Percentiles rank a stretch among this genome's conserved stretches.
phyloP scores from a whole-genome alignment of 1,284 basidiomycete genomes.

The Ganoderma resinaceum region DNA sequence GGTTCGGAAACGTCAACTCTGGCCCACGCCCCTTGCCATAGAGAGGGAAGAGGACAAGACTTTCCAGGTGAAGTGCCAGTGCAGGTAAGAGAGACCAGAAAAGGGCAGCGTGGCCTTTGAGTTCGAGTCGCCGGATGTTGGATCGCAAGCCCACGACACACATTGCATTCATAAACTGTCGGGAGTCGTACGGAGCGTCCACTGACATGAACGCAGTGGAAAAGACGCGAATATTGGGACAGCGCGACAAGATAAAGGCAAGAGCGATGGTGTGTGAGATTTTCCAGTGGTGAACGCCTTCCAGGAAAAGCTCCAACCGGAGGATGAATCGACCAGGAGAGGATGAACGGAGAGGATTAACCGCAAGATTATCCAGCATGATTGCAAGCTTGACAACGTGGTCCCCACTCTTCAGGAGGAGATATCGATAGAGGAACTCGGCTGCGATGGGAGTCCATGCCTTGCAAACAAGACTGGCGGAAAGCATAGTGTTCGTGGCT shows the following conservation, averaged over 20 bases:
- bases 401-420: conserved; percentile 40
- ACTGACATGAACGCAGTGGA: conserved; percentile 39
- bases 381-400: conserved; percentile 37
- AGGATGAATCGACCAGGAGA: conserved; percentile 29
- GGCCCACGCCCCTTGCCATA: not conserved
- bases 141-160: conserved; percentile 6
- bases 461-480: conserved; percentile 41
- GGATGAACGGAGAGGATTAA: not conserved
- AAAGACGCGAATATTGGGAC: conserved; percentile 41
- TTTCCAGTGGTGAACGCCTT: conserved; percentile 40
- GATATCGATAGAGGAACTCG: conserved; percentile 40
- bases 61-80: conserved; percentile 18
- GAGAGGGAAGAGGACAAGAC: conserved; percentile 21
- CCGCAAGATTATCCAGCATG: conserved; percentile 20
- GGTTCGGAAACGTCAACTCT: not conserved
- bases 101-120: conserved; percentile 12
- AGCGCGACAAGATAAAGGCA: conserved; percentile 34
- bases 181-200: not conserved
- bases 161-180: conserved; percentile 19
- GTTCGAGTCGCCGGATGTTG: conserved; percentile 28
- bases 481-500: conserved; percentile 39
- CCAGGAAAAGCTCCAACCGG: conserved; percentile 42
- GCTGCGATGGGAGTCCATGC: conserved; percentile 37
- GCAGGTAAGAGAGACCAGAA: conserved; percentile 15
- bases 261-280: conserved; percentile 37